phyloP scores from a whole-genome alignment of 1,139 yeast genomes.

The Nadsonia commutata region DNA sequence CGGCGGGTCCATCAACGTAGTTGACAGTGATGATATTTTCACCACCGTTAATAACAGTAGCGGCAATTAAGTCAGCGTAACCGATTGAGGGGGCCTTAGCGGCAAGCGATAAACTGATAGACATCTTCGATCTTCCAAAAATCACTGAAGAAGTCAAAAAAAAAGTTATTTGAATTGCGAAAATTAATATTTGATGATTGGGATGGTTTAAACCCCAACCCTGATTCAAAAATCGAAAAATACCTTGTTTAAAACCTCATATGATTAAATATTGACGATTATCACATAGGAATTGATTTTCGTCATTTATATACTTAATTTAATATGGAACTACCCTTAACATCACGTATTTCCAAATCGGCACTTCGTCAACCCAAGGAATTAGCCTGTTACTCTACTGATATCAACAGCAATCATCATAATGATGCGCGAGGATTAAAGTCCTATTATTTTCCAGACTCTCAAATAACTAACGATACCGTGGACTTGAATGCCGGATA shows the following conservation, averaged over 20 bases:
- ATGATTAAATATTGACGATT: no score
- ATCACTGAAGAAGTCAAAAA: no score
- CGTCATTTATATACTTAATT: not conserved
- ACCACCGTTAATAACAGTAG: slow-evolving; percentile 49
- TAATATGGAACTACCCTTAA: not conserved
- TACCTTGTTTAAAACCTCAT: no score
- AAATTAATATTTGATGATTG: no score
- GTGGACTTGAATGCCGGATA: slow-evolving; percentile 55
- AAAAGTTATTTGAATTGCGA: not conserved
- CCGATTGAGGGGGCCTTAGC: slow-evolving; percentile 77
- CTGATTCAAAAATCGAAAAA: no score
- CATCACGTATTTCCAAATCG: not conserved
- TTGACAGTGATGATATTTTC: slow-evolving; percentile 37
- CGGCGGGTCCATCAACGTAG: slow-evolving; percentile 30
- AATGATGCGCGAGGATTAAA: slow-evolving; percentile 38
- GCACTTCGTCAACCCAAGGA: slow-evolving; percentile 61
- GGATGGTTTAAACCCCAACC: no score
- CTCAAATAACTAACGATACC: slow-evolving; percentile 33
- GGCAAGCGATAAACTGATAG: slow-evolving; percentile 32
- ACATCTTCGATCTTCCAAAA: no score
- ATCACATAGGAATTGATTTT: no score
- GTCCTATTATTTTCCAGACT: slow-evolving; percentile 69
- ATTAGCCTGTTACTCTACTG: slow-evolving; percentile 43
- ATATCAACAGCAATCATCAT: slow-evolving; percentile 33
- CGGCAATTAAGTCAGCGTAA: slow-evolving; percentile 68